A percentile compares a stretch with the other conserved stretches of the same genome.
phyloP scores from a whole-genome alignment of 257 asterid genomes.

The Solanum lycopersicoides region DNA sequence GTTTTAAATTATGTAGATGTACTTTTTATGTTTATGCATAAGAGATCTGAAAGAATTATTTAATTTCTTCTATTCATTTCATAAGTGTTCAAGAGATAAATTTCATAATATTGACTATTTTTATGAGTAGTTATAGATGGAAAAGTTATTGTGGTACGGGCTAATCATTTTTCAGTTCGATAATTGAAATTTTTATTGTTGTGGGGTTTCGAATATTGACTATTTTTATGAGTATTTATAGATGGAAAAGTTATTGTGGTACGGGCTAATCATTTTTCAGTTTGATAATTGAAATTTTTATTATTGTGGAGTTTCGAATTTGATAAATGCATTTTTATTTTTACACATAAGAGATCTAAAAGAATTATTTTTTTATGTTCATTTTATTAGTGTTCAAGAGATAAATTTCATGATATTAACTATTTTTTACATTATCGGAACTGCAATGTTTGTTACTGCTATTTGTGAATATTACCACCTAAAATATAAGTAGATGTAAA shows the following conservation, averaged over 20 bases:
- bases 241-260: too few relatives aligned
- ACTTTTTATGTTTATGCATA: too few relatives aligned
- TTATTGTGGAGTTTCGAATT: background rate
- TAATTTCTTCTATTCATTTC: too few relatives aligned
- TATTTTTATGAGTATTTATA: background rate
- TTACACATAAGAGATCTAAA: too few relatives aligned
- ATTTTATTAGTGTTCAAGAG: background rate
- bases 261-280: accelerated
- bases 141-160: background rate
- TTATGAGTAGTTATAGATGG: background rate
- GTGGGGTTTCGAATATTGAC: background rate
- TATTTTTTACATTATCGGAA: background rate
- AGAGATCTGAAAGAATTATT: too few relatives aligned
- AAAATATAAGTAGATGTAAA: background rate
- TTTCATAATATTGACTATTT: background rate
- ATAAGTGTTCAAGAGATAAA: background rate
- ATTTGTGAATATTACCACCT: background rate
- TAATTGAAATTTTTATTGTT: too few relatives aligned
- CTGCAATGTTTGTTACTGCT: background rate
- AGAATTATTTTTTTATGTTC: too few relatives aligned
- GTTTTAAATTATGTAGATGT: too few relatives aligned
- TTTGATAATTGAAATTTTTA: too few relatives aligned
- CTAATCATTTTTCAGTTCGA: accelerated
- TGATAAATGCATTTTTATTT: too few relatives aligned
- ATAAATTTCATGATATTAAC: background rate